Base-by-base conservation (phyloP, 768 basidiomycete species). In the Agaricus blazei region DNA sequence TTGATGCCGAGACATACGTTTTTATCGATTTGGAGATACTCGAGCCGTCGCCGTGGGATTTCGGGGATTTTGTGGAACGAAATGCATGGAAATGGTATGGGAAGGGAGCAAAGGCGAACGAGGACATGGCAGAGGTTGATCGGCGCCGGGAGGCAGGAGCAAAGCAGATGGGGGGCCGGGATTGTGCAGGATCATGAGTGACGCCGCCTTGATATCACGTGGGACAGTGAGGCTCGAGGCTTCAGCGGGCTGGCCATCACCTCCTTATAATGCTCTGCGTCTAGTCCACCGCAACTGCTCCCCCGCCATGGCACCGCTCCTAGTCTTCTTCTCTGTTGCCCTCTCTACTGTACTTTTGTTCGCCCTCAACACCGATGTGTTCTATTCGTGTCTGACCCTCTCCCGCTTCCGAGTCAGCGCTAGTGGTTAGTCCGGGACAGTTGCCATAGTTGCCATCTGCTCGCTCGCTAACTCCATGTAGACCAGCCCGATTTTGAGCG, bases 41-140 rank as follows among this genome's bases (percentile, higher is more conserved):
- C 7, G 72, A 80, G 26, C 72, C 81, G 0, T 73, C 75, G 29
- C 69, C 90, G 3, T 98, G 95, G 95, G 79, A 83, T 0, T 94
- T 87, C 63, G 82, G 84, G n/a, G 80, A 84, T 3, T 97, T 97
- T 63, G 76, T 96, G 29, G 69, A 71, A 63, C 79, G 88, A 29
- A 88, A 83, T 59, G 85, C 89, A 2, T 82, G 82, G 77, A 86
- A 87, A 55, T 95, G 93, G 93, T 77, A 87, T 38, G 82, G 81
- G 0, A 58, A 64, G 8, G 69, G 62, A 5, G 68, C 71, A 19
- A 56, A 63, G 23, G 58, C 63, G 34, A 73, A 75, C 3, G 56
- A 63, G 19, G 75, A 81, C 53, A 54, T 51, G 44, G 68, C 61
- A n/a, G 81, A 81, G 62, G 79, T 83, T 8, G 86, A 85, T 62